Percentiles rank a stretch among this genome's conserved stretches.
Evolutionary conservation across 2,329 filamentous ascomycete species (phyloP).

Genomic region (Claviceps maximensis): DNA sequence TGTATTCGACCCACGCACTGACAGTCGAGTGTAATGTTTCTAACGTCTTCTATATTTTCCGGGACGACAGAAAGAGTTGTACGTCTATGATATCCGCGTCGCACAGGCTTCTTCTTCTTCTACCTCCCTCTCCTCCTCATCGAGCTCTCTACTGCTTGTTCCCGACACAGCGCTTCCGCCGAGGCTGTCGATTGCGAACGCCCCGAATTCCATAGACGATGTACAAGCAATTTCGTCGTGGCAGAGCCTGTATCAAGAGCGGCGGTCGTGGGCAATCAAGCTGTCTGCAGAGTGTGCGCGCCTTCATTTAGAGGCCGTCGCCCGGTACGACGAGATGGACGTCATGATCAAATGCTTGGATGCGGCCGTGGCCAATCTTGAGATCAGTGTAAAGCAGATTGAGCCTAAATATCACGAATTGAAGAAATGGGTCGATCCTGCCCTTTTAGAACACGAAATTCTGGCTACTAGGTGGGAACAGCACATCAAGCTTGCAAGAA

Average conservation of each 20-base stretch:
- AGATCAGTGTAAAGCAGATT: constrained; percentile 57
- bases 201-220: constrained; percentile 73
- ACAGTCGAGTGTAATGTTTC: background rate
- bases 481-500: constrained; percentile 51
- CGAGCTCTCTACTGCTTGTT: constrained; percentile 28
- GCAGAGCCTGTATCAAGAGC: constrained; percentile 72
- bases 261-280: constrained; percentile 64
- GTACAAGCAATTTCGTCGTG: constrained; percentile 75
- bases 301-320: constrained; percentile 48
- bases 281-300: constrained; percentile 55
- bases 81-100: constrained; percentile 76
- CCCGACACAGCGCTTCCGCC: constrained; percentile 38
- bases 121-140: constrained; percentile 19
- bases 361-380: constrained; percentile 75
- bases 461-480: constrained; percentile 54
- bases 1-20: background rate
- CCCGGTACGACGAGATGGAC: constrained; percentile 58
- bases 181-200: constrained; percentile 44
- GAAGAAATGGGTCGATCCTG: constrained; percentile 55
- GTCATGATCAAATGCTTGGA: constrained; percentile 69
- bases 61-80: constrained; percentile 60
- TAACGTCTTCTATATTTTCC: background rate
- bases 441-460: constrained; percentile 53
- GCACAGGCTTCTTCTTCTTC: constrained; percentile 37
- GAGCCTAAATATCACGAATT: constrained; percentile 60